Percentiles rank a stretch among this genome's conserved stretches.
Evolutionary conservation across 306 rosid genomes (phyloP).

Genomic region (Albizia julibrissin): DNA sequence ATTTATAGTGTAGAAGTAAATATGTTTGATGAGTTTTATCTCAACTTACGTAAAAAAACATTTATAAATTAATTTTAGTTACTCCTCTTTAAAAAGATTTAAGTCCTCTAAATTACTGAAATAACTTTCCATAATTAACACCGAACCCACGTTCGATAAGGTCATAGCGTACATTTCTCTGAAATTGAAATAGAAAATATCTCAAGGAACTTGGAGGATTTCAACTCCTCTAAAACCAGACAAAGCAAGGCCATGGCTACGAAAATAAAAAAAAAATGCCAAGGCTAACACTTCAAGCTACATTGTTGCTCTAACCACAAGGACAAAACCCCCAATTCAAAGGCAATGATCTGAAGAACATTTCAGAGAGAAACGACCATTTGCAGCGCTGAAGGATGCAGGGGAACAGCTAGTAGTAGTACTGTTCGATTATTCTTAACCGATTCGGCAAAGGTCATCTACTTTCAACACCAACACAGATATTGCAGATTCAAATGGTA

Average conservation of each 20-base stretch:
- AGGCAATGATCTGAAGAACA: neutral
- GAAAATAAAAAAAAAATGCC: neutral
- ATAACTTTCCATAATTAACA: neutral
- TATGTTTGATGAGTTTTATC: no score
- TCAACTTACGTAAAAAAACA: no score
- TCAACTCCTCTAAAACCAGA: neutral
- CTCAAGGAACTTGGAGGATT: neutral
- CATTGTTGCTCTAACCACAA: neutral
- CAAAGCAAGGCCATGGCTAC: neutral
- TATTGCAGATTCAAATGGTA: constrained; percentile 9
- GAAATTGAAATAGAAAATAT: neutral
- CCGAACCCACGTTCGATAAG: neutral
- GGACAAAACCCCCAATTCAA: neutral
- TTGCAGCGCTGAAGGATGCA: neutral
- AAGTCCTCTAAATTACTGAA: neutral
- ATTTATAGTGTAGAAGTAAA: no score
- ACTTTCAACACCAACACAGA: neutral
- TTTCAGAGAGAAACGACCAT: neutral
- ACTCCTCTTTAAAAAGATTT: no score
- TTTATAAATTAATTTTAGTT: no score
- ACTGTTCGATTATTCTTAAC: neutral
- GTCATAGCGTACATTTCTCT: neutral
- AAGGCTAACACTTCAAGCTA: neutral
- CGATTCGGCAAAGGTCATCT: neutral
- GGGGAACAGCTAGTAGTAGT: constrained; percentile 1